phyloP scores from a whole-genome alignment of 2,329 filamentous ascomycete genomes.

The Pleoardoris graminearum region DNA sequence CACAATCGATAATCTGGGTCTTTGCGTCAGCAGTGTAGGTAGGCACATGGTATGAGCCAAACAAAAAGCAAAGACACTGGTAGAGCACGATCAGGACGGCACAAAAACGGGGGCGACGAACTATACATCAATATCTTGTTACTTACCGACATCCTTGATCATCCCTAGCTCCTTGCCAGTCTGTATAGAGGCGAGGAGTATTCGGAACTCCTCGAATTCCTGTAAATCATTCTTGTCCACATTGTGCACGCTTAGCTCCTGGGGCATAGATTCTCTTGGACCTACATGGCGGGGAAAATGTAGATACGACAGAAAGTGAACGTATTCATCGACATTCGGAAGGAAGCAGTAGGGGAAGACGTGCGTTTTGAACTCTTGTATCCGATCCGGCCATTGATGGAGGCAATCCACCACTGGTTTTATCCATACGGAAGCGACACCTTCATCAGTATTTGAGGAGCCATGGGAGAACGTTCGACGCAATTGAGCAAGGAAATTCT shows the following conservation, averaged over 20 bases:
- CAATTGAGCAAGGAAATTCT: constrained; percentile 37
- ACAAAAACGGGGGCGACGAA: neutral
- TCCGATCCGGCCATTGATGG: constrained; percentile 38
- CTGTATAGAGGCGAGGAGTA: constrained; percentile 47
- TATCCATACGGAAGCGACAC: constrained; percentile 42
- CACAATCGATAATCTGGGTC: constrained; percentile 29
- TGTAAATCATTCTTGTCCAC: constrained; percentile 16
- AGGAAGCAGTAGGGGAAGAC: constrained; percentile 54
- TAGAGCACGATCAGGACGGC: neutral
- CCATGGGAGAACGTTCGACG: constrained; percentile 23
- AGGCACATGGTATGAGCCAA: neutral
- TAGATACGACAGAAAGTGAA: constrained; percentile 46
- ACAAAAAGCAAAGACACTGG: neutral
- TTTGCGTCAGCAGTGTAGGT: neutral
- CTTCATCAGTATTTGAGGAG: neutral
- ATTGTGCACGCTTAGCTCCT: constrained; percentile 14
- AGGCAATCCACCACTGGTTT: constrained; percentile 42
- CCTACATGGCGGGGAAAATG: constrained; percentile 37
- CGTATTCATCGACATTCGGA: constrained; percentile 45
- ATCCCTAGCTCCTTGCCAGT: constrained; percentile 53
- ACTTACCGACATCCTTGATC: constrained; percentile 46
- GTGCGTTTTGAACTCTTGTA: constrained; percentile 50
- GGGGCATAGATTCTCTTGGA: constrained; percentile 21
- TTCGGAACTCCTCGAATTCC: constrained; percentile 33
- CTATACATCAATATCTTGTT: neutral